Evolutionary conservation across 2,329 filamentous ascomycete genomes (phyloP), one percentile per base, ranked within the genome.

Genomic region (Fusarium armeniacum): DNA sequence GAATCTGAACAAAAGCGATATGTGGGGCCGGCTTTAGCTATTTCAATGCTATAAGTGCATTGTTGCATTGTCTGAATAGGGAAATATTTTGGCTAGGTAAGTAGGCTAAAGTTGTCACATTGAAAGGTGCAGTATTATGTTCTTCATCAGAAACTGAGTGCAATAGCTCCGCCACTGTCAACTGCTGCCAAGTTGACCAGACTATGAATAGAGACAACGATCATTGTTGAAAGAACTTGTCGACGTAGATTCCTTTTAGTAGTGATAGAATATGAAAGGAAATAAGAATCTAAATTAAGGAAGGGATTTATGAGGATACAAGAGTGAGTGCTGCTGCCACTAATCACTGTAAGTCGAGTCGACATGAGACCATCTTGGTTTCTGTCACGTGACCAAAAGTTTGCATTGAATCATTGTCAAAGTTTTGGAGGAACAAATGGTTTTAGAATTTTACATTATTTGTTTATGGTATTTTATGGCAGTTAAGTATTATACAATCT

Each of bases 401-500:
- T 11, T 11, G 28, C 10, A 30, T 30, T 30, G 28, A 30, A 30
- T 30, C 28, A 30, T 30, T 30, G 10, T 11, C 9, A 30, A 30
- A 3, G 15, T 8, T 12, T n/a, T 6, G 6, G 10, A 40, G 20
- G 10, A 30, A 13, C 5, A 30, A 30, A 30, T 30, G 28, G 10
- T 15, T 33, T 30, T 22, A 22, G 8, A 50, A n/a, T 7, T 4
- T 13, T 15, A n/a, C 1, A 20, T 24, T 41, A 30, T 22, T 40
- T 22, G 12, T 22, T 40, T 11, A 8, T 20, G n/a, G 26, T 41
- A 57, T 33, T 16, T 44, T 43, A 44, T 36, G 6, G 38, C 2
- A 26, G 16, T 26, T 66, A 43, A 32, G 18, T 66, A 45, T 50
- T 43, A 22, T 61, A 43, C 62, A 66, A 45, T 55, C 18, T 62